These are phyloP conservation scores for Eragrostis nindensis DNA, from an alignment of 176 grass and related monocot genomes.

Conservation along the genomic window DNA sequence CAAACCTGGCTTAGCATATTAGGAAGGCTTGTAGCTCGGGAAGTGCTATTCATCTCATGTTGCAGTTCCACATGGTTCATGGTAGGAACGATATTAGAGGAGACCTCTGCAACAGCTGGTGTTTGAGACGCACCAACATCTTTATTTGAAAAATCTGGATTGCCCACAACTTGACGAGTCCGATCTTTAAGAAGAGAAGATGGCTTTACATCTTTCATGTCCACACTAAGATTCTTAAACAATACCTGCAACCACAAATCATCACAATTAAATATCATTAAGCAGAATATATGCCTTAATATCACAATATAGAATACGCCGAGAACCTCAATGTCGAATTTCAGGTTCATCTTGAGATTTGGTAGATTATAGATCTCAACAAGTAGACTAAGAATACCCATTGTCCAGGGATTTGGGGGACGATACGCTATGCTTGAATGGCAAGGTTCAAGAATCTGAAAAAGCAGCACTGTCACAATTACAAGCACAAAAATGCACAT, in stretches of 20 bases:
- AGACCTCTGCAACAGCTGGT: constrained; percentile 53
- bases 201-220: constrained; percentile 98
- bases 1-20: constrained; percentile 75
- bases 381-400: constrained; percentile 97
- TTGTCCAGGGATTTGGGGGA: constrained; percentile 99
- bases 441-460: constrained; percentile 95
- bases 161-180: constrained; percentile 75
- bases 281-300: constrained; percentile 23
- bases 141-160: constrained; percentile 99
- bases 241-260: constrained; percentile 67
- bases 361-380: constrained; percentile 92
- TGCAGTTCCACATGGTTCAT: constrained; percentile 73
- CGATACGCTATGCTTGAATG: constrained; percentile 94
- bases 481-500: constrained; percentile 20
- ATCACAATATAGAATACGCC: constrained; percentile 26
- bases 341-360: constrained; percentile 99
- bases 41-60: constrained; percentile 71
- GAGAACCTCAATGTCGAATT: constrained; percentile 95
- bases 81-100: constrained; percentile 56
- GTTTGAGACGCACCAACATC: constrained; percentile 72
- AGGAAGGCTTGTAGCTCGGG: constrained; percentile 64
- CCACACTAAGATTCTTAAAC: constrained; percentile 95
- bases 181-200: constrained; percentile 80
- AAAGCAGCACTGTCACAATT: constrained; percentile 33
- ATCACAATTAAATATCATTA: constrained; percentile 25